These are phyloP conservation scores for Annulohypoxylon bovei DNA, from an alignment of 495 filamentous ascomycete species.

Conservation along the genomic window DNA sequence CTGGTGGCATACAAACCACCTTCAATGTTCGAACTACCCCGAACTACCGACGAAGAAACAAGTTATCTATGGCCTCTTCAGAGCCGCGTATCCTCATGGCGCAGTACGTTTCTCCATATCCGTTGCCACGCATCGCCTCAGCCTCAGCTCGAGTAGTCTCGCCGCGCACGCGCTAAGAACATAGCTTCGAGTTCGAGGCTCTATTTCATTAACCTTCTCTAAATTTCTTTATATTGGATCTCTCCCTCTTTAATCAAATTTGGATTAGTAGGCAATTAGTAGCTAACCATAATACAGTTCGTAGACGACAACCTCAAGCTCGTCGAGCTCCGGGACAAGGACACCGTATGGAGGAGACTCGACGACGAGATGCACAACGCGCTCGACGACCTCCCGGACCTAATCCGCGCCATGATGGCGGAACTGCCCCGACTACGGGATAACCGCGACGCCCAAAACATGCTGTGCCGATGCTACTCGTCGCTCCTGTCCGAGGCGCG, in stretches of 20 bases:
- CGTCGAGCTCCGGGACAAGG: constrained; percentile 28
- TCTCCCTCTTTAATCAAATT: not conserved
- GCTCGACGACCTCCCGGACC: not conserved
- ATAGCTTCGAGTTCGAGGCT: not conserved
- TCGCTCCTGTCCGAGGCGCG: constrained; percentile 8
- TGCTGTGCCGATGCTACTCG: constrained; percentile 2
- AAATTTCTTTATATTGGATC: not conserved
- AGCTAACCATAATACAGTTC: constrained; percentile 16
- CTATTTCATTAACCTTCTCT: not conserved
- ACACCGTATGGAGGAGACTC: constrained; percentile 12
- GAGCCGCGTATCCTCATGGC: constrained; percentile 37
- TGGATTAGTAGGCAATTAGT: not conserved
- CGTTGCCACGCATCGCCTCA: constrained; percentile 11
- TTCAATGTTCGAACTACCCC: constrained; percentile 19
- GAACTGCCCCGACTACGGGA: not conserved
- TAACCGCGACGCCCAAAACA: not conserved
- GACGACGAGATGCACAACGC: constrained; percentile 6
- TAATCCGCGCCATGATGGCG: not conserved
- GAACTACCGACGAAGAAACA: constrained; percentile 32
- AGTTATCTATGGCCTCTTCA: constrained; percentile 34
- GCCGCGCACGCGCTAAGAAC: not conserved
- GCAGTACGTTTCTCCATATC: constrained; percentile 31
- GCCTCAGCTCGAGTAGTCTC: constrained; percentile 1
- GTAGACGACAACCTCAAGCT: constrained; percentile 31
- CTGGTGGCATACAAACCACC: constrained; percentile 29